Conservation (phyloP, 2,329 filamentous ascomycete genomes). For the Aspergillus latus region DNA sequence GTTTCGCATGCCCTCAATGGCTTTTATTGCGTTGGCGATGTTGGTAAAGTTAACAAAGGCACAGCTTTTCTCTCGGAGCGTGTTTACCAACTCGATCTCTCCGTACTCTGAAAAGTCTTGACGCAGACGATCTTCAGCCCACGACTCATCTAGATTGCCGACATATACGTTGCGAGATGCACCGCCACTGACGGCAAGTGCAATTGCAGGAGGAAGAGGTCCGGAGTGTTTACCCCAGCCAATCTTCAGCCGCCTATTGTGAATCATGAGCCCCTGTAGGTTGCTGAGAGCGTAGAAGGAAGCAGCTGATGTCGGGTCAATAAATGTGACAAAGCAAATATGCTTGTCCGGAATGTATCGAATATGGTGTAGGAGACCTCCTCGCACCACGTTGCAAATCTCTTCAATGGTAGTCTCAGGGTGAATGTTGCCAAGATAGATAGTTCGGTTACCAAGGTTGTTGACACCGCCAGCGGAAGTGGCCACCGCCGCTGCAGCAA, state of each 20-base stretch:
- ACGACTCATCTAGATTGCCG: constrained; percentile 94
- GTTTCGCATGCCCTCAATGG: constrained; percentile 90
- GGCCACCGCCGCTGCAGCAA: constrained; percentile 92
- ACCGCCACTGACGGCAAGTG: constrained; percentile 90
- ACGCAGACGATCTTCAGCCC: constrained; percentile 91
- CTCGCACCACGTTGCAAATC: constrained; percentile 97
- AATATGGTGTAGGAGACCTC: constrained; percentile 93
- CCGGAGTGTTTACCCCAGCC: constrained; percentile 99
- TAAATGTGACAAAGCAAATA: constrained; percentile 99
- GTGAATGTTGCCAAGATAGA: constrained; percentile 98
- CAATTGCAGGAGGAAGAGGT: constrained; percentile 91
- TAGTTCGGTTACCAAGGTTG: constrained; percentile 95
- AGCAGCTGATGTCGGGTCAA: constrained; percentile 94
- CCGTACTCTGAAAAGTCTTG: constrained; percentile 97
- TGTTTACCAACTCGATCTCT: constrained; percentile 96
- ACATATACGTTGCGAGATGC: constrained; percentile 99
- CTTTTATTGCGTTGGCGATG: constrained; percentile 99
- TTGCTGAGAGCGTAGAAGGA: constrained; percentile 98
- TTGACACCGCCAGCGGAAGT: constrained; percentile 96
- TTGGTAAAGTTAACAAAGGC: constrained; percentile 99
- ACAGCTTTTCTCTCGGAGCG: constrained; percentile 96
- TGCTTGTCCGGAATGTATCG: constrained; percentile 99
- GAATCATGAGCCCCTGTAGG: constrained; percentile 97
- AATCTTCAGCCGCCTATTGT: constrained; percentile 96
- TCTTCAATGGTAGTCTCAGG: constrained; percentile 98